Evolutionary conservation across 352 stramenopile genomes (phyloP).

Genomic region (Globisporangium recalcitrans): DNA sequence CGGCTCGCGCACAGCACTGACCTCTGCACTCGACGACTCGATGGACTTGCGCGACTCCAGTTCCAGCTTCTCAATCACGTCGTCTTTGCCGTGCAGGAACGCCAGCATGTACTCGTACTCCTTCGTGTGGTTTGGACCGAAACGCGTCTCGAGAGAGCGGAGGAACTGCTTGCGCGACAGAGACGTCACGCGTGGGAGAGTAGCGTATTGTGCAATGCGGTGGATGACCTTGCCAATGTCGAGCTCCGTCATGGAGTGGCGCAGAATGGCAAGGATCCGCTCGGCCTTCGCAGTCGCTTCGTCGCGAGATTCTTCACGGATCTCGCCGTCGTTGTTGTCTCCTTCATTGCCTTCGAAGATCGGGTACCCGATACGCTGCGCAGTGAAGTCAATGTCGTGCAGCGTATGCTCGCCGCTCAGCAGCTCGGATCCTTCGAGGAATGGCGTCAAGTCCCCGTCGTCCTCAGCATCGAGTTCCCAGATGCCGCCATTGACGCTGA

Average conservation of each 20-base stretch:
- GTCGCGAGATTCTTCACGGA: slow-evolving; percentile 67
- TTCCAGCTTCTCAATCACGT: slow-evolving; percentile 62
- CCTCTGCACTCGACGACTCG: slow-evolving; percentile 12
- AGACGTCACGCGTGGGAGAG: slow-evolving; percentile 63
- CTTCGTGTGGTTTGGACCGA: slow-evolving; percentile 45
- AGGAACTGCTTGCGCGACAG: slow-evolving; percentile 79
- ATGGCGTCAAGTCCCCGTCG: slow-evolving; percentile 20
- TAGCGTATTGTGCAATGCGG: slow-evolving; percentile 74
- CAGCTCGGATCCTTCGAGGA: slow-evolving; percentile 26
- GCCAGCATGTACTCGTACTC: slow-evolving; percentile 70
- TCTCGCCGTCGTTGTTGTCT: slow-evolving; percentile 27
- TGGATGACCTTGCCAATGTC: slow-evolving; percentile 81
- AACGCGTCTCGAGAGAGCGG: slow-evolving; percentile 61
- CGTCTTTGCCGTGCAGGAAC: slow-evolving; percentile 68
- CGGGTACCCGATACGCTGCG: slow-evolving; percentile 71
- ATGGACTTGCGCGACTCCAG: slow-evolving; percentile 35
- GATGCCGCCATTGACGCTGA: slow-evolving; percentile 8
- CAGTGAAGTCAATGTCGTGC: slow-evolving; percentile 61
- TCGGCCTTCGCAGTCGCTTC: slow-evolving; percentile 70
- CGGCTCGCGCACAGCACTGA: background rate
- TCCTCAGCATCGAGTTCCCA: slow-evolving; percentile 9
- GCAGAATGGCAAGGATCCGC: slow-evolving; percentile 68
- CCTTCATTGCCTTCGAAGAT: slow-evolving; percentile 38
- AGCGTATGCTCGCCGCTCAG: slow-evolving; percentile 25
- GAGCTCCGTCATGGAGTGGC: slow-evolving; percentile 81